Conservation (phyloP, 257 asterid species). For the Penstemon eatonii region DNA sequence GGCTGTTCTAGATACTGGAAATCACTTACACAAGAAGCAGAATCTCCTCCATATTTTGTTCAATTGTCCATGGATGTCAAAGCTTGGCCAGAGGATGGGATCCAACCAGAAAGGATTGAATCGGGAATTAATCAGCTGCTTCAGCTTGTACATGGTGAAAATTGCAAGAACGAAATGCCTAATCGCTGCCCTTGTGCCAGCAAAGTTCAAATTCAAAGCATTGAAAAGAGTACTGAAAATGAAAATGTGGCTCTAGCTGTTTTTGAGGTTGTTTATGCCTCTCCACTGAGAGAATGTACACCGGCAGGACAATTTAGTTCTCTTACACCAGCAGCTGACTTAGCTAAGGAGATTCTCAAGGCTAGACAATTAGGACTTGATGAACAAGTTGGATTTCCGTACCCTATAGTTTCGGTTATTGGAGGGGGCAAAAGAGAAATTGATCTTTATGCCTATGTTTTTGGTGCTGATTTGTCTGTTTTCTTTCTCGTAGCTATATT, state of each 20-base stretch:
- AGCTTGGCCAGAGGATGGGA: conserved; percentile 95
- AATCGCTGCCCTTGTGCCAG: conserved; percentile 70
- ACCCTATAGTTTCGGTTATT: conserved; percentile 66
- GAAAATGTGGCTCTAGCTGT: conserved; percentile 73
- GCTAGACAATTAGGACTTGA: conserved; percentile 54
- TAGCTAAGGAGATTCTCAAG: conserved; percentile 75
- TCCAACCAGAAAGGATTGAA: conserved; percentile 97
- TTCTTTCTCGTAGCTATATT: conserved; percentile 93
- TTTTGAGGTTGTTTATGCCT: conserved; percentile 89
- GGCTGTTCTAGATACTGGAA: conserved; percentile 90
- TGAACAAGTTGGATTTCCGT: conserved; percentile 80
- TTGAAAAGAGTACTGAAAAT: conserved; percentile 71
- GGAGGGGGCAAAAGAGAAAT: conserved; percentile 97
- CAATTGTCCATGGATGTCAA: conserved; percentile 92
- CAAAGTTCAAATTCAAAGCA: conserved; percentile 91
- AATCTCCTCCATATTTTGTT: conserved; percentile 96
- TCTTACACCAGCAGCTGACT: conserved; percentile 97
- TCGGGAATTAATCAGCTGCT: conserved; percentile 85
- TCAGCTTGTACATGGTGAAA: conserved; percentile 66
- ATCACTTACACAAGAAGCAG: conserved; percentile 97
- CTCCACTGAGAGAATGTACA: conserved; percentile 60
- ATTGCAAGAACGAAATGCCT: conserved; percentile 64
- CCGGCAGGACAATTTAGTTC: conserved; percentile 67
- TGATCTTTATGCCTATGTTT: conserved; percentile 90
- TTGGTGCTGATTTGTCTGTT: conserved; percentile 92